Base-by-base conservation (phyloP, 495 filamentous ascomycete genomes). In the Penicillium bialowiezense region DNA sequence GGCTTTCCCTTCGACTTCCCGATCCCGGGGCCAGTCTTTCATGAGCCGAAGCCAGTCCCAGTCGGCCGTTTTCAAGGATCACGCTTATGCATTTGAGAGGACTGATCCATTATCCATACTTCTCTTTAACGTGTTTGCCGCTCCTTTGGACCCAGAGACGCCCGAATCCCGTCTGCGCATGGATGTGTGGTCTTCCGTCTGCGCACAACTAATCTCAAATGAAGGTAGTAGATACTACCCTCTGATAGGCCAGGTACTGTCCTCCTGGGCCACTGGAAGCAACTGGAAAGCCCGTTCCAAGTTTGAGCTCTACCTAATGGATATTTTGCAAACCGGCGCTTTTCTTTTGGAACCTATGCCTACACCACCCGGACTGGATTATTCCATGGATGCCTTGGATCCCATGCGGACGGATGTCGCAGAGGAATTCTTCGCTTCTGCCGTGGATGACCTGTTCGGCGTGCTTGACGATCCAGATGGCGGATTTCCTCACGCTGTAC, bases 251-350 rank as follows among this genome's bases (percentile, higher is more conserved):
- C 65, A 74, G 29, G 66, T 76, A 10, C 79, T 97, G 29, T 90
- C 92, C 67, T 81, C 87, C 45, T 97, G 89, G 87, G 81, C 90
- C 44, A 79, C 82, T 29, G 87, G 89, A 73, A 83, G 88, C 61
- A 86, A 90, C 61, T 97, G 93, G 93, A 86, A 87, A 48, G 87
- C 89, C 46, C 88, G 84, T 52, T 82, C 84, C 53, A 91, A 89
- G 55, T 85, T 98, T 75, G 91, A 96, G 72, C 84, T 89, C 59
- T 96, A 90, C 60, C 80, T 98, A 5, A 92, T 95, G 89, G 85
- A 90, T 61, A 86, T 92, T 49, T 79, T 98, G 15, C 89, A 96
- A 68, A 88, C 91, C 60, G 93, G 93, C 50, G 84, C 88, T 20
- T 97, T 96, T 62, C 71, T 98, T 45, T 75, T 96, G 64, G 90